Evolutionary conservation across 192 early-diverging fungal genomes (phyloP).

Genomic region (Coemansia furcata): DNA sequence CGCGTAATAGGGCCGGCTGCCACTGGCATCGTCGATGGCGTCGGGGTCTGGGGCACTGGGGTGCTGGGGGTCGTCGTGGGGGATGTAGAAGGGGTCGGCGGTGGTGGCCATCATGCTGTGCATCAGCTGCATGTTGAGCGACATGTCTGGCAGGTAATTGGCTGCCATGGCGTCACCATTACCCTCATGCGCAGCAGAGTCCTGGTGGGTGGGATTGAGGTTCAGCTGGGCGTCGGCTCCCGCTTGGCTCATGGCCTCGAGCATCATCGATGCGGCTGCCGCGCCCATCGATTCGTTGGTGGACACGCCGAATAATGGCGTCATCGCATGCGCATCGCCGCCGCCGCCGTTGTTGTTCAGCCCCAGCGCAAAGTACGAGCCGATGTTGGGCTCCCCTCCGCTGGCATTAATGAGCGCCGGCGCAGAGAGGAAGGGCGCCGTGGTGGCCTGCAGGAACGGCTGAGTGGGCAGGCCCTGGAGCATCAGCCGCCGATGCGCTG

Average conservation of each 20-base stretch:
- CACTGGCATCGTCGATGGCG: background rate
- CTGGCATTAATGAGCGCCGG: conserved; percentile 40
- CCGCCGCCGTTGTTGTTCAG: background rate
- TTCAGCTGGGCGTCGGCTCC: background rate
- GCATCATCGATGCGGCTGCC: conserved; percentile 10
- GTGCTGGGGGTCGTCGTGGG: background rate
- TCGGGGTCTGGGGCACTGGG: background rate
- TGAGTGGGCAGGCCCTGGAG: background rate
- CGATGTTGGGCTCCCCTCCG: conserved; percentile 38
- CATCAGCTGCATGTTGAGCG: conserved; percentile 45
- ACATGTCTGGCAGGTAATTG: conserved; percentile 1
- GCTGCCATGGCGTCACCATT: background rate
- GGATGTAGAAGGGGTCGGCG: conserved; percentile 21
- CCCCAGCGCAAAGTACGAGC: conserved; percentile 43
- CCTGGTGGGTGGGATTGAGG: background rate
- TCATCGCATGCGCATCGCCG: conserved; percentile 4
- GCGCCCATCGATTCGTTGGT: background rate
- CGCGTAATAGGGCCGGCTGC: background rate
- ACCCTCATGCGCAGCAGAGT: background rate
- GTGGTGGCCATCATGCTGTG: conserved; percentile 29
- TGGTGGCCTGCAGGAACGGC: background rate
- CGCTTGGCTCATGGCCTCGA: conserved; percentile 21
- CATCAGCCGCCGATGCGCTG: conserved; percentile 5
- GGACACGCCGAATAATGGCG: conserved; percentile 11
- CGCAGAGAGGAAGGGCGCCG: conserved; percentile 41